Percentiles rank a stretch among this genome's conserved stretches.
Evolutionary conservation across 352 stramenopile species (phyloP).

Genomic region (Pythium coloratum): DNA sequence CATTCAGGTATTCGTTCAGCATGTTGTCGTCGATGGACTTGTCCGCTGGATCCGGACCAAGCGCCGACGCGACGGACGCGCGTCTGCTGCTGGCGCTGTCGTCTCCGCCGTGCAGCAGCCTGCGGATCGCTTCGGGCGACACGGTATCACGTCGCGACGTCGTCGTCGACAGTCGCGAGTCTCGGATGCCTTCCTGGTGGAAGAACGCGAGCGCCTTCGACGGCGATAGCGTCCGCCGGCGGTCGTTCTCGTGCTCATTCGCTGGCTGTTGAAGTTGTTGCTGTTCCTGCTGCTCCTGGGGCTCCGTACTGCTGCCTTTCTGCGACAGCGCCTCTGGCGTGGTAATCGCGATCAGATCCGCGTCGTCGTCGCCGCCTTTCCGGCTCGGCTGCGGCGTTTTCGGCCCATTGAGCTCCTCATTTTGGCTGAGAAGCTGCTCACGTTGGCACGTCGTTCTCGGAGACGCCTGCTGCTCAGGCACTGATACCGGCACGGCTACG

Average conservation of each 20-base stretch:
- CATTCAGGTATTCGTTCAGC: constrained; percentile 9
- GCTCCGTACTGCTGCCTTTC: constrained; percentile 7
- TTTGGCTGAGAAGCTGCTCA: background rate
- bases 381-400: constrained; percentile 3
- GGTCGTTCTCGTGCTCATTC: constrained; percentile 11
- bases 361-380: constrained; percentile 2
- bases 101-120: constrained; percentile 21
- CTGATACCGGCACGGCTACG: background rate
- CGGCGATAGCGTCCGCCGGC: constrained; percentile 46
- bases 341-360: constrained; percentile 27
- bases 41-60: constrained; percentile 1
- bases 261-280: background rate
- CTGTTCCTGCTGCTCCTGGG: background rate
- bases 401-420: background rate
- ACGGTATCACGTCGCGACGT: constrained; percentile 32
- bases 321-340: constrained; percentile 35
- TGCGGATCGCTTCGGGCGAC: constrained; percentile 31
- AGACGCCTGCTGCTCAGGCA: background rate
- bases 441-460: background rate
- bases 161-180: constrained; percentile 12
- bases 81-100: constrained; percentile 1
- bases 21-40: constrained; percentile 14
- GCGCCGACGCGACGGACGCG: constrained; percentile 12
- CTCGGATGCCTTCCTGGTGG: constrained; percentile 18
- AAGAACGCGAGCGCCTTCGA: constrained; percentile 39